Percentiles rank a stretch among this genome's conserved stretches.
These are phyloP conservation scores for Grosmannia serpens DNA, from an alignment of 2,329 filamentous ascomycete species.

Conservation along the genomic window DNA sequence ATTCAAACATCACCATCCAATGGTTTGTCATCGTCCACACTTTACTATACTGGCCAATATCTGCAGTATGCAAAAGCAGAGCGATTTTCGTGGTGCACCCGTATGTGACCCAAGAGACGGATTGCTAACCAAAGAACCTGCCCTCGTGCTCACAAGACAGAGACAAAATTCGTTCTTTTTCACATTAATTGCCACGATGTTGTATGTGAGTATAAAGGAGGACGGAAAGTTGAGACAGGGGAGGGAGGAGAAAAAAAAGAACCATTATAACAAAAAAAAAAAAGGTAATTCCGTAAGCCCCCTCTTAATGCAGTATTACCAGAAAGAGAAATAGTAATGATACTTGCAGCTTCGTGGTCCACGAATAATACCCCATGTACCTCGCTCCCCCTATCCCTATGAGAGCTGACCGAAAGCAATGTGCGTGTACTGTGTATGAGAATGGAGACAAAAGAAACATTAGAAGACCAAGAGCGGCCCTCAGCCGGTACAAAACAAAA, in stretches of 20 bases:
- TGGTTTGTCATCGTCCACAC: too few species aligned
- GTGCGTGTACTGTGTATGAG: constrained; percentile 20
- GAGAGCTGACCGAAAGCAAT: constrained; percentile 4
- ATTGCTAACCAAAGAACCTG: background rate
- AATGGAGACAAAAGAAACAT: constrained; percentile 7
- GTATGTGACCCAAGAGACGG: too few species aligned
- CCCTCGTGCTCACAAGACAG: background rate
- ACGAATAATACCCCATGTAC: constrained; percentile 14
- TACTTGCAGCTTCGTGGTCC: constrained; percentile 16
- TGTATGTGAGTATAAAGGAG: background rate
- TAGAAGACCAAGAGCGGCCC: constrained; percentile 1
- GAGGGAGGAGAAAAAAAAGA: background rate
- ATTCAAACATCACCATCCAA: too few species aligned
- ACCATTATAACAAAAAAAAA: constrained; percentile 4
- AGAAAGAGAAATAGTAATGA: constrained; percentile 20
- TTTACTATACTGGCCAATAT: too few species aligned
- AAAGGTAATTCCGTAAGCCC: background rate
- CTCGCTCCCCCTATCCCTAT: constrained; percentile 2
- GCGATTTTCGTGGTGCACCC: too few species aligned
- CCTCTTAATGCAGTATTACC: constrained; percentile 34
- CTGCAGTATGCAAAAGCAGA: too few species aligned
- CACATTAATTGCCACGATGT: constrained; percentile 4
- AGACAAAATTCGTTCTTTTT: background rate
- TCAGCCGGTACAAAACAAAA: background rate
- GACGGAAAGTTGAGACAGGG: constrained; percentile 1